phyloP scores from a whole-genome alignment of 768 basidiomycete species.

The Sarcodon sp. region DNA sequence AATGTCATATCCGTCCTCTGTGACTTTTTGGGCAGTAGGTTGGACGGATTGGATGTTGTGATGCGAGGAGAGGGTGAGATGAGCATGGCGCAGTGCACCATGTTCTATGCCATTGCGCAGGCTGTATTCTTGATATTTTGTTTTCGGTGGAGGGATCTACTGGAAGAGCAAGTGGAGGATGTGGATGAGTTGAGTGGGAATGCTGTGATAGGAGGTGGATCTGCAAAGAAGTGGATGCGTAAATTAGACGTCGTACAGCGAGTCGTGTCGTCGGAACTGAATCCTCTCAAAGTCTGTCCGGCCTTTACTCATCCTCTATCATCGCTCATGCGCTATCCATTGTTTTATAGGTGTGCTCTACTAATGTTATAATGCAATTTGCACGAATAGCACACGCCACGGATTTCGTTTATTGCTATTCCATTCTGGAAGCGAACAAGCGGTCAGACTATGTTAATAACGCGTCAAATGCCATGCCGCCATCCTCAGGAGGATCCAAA shows the following conservation, averaged over 20 bases:
- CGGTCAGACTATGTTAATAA: conserved; percentile 35
- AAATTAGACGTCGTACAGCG: conserved; percentile 70
- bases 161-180: conserved; percentile 41
- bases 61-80: conserved; percentile 22
- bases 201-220: conserved; percentile 9
- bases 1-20: conserved; percentile 78
- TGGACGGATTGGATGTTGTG: conserved; percentile 55
- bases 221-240: conserved; percentile 68
- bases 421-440: conserved; percentile 81
- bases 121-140: conserved; percentile 95
- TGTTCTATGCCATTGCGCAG: conserved; percentile 90
- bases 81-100: conserved; percentile 33
- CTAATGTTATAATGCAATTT: conserved; percentile 87
- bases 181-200: conserved; percentile 24
- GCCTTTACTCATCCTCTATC: not conserved
- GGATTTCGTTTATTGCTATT: conserved; percentile 88
- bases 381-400: conserved; percentile 86
- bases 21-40: conserved; percentile 63
- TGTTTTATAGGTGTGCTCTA: conserved; percentile 60
- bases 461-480: conserved; percentile 9
- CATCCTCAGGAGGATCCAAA: not conserved
- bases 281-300: conserved; percentile 72
- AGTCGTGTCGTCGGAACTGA: conserved; percentile 69
- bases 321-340: not conserved
- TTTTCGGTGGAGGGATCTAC: conserved; percentile 89